phyloP scores from a whole-genome alignment of 73 alveolate genomes.

The Paramecium primaurelia region DNA sequence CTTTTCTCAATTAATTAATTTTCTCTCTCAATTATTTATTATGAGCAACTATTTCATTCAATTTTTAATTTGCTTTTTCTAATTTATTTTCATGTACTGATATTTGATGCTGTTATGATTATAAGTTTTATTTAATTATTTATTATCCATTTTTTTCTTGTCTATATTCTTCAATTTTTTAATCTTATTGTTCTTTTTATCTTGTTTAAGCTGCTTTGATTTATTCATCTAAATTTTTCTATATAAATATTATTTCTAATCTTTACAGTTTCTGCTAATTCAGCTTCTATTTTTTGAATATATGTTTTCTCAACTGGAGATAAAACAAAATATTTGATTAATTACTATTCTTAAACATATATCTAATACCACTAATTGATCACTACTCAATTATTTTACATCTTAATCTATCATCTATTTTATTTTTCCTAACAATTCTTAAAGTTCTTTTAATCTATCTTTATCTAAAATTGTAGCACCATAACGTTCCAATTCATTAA shows the following conservation, averaged over 20 bases:
- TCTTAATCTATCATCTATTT: constrained; percentile 9
- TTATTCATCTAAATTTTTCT: constrained; percentile 51
- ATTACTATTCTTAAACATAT: not conserved
- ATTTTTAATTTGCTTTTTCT: constrained; percentile 52
- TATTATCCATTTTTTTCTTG: constrained; percentile 47
- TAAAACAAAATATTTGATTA: constrained; percentile 53
- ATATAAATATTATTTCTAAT: not conserved
- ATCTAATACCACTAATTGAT: not conserved
- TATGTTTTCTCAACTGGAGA: constrained; percentile 60
- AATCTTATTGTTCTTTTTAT: constrained; percentile 34
- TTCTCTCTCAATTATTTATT: constrained; percentile 53
- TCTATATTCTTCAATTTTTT: constrained; percentile 30
- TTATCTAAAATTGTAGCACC: constrained; percentile 53
- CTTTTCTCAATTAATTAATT: constrained; percentile 53
- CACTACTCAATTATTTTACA: constrained; percentile 30
- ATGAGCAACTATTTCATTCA: constrained; percentile 54
- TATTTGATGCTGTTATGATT: constrained; percentile 21
- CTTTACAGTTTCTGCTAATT: constrained; percentile 52
- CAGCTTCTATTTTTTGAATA: constrained; percentile 53
- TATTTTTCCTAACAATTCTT: not conserved
- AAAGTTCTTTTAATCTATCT: constrained; percentile 55
- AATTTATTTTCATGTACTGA: constrained; percentile 55
- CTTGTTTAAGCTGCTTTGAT: constrained; percentile 44
- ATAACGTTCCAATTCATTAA: not conserved
- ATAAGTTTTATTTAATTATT: constrained; percentile 18